Evolutionary conservation across 192 early-diverging fungal genomes (phyloP).

Genomic region (Coemansia javaensis): DNA sequence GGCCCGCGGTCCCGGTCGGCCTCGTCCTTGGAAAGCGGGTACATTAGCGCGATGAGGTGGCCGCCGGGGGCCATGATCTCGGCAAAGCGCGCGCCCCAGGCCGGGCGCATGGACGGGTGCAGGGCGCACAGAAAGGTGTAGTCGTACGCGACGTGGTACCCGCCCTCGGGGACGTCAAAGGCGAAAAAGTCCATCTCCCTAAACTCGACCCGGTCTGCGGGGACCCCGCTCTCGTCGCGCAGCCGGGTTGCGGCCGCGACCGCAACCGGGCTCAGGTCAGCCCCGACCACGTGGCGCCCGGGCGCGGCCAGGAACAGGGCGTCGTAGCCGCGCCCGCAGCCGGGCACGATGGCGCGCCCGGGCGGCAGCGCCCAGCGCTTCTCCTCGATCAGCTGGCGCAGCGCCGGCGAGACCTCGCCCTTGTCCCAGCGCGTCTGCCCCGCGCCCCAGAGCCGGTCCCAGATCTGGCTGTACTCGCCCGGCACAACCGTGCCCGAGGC

Average conservation of each 20-base stretch:
- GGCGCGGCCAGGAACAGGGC: conserved; percentile 63
- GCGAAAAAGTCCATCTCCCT: conserved; percentile 67
- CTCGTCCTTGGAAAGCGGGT: conserved; percentile 53
- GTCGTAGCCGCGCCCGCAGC: conserved; percentile 63
- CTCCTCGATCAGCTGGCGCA: conserved; percentile 42
- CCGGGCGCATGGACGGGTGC: conserved; percentile 54
- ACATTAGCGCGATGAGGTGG: conserved; percentile 72
- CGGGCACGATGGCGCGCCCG: conserved; percentile 41
- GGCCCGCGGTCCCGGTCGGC: conserved; percentile 63
- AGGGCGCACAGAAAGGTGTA: conserved; percentile 87
- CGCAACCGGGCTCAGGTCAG: conserved; percentile 66
- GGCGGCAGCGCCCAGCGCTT: conserved; percentile 40
- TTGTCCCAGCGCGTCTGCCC: conserved; percentile 34
- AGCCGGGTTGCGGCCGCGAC: conserved; percentile 55
- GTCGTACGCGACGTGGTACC: conserved; percentile 75
- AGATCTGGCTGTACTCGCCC: conserved; percentile 35
- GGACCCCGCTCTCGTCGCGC: conserved; percentile 24
- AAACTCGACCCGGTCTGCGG: conserved; percentile 52
- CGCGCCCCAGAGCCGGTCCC: conserved; percentile 27
- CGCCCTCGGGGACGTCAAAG: conserved; percentile 51
- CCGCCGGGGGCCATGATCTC: conserved; percentile 64
- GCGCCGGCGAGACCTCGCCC: conserved; percentile 43
- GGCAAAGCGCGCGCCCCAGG: conserved; percentile 63
- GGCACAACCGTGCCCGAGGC: conserved; percentile 4
- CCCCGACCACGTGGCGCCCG: conserved; percentile 57